Conservation (phyloP, 2,329 filamentous ascomycete species). For the Fusarium buxicola region DNA sequence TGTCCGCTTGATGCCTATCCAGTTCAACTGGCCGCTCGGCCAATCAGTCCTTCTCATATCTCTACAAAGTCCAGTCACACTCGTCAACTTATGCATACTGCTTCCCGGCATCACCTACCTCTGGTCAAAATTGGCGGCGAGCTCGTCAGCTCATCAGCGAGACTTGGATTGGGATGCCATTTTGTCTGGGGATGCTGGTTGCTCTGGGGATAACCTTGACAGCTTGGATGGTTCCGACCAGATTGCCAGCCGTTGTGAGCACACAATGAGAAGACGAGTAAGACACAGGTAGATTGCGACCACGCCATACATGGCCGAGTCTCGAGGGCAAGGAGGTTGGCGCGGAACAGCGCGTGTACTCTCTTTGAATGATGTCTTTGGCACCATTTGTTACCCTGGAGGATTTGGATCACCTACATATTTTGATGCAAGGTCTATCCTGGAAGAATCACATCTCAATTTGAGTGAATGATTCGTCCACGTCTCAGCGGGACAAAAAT, state of each 20-base stretch:
- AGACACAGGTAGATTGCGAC: not conserved
- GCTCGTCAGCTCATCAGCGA: constrained; percentile 12
- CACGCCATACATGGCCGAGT: not conserved
- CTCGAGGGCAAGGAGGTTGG: no score
- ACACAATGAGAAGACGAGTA: not conserved
- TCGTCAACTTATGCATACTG: constrained; percentile 40
- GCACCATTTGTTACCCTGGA: constrained; percentile 12
- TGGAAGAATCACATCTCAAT: not conserved
- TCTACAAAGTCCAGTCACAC: constrained; percentile 36
- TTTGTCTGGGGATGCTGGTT: constrained; percentile 32
- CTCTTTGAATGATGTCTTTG: not conserved
- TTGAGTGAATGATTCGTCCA: constrained; percentile 1
- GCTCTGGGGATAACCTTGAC: constrained; percentile 28
- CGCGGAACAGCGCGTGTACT: not conserved
- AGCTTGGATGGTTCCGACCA: constrained; percentile 27
- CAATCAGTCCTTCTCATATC: constrained; percentile 41
- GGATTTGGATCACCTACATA: constrained; percentile 1
- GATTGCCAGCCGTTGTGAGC: not conserved
- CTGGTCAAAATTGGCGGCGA: constrained; percentile 13
- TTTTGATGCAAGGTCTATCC: constrained; percentile 10
- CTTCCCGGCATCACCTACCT: constrained; percentile 32
- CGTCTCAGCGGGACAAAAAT: not conserved
- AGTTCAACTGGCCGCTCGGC: constrained; percentile 41
- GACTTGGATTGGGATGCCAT: constrained; percentile 43
- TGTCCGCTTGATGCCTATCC: constrained; percentile 43